These are phyloP conservation scores for Beauveria sp. DNA, from an alignment of 2,329 filamentous ascomycete species.

Conservation along the genomic window DNA sequence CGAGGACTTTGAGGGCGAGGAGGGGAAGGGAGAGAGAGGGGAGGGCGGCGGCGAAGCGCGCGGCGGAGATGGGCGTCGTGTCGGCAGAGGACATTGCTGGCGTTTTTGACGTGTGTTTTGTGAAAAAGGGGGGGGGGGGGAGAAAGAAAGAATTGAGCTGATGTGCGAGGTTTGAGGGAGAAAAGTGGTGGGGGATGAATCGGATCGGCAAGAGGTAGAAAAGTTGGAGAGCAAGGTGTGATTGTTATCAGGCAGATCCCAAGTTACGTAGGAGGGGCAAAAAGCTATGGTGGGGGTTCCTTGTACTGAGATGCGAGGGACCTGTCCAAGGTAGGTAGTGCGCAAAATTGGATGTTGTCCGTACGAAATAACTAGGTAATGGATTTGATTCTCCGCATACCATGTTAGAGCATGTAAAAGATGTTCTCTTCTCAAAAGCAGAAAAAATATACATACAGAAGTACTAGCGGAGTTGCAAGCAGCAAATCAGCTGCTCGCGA, in stretches of 20 bases:
- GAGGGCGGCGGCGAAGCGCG: constrained; percentile 60
- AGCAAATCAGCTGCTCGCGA: too few relatives aligned
- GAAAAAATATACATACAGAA: too few relatives aligned
- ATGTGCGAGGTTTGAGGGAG: background rate
- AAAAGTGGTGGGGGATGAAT: background rate
- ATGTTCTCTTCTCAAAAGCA: too few relatives aligned
- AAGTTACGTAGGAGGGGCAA: constrained; percentile 1
- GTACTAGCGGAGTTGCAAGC: too few relatives aligned
- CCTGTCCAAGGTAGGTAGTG: too few relatives aligned
- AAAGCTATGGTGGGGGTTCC: background rate
- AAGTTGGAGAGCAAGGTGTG: too few relatives aligned
- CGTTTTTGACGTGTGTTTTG: background rate
- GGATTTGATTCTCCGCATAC: too few relatives aligned
- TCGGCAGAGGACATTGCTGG: constrained; percentile 51
- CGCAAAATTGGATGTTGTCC: too few relatives aligned
- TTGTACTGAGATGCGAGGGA: too few relatives aligned
- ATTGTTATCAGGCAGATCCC: background rate
- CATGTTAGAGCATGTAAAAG: too few relatives aligned
- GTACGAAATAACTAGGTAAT: too few relatives aligned
- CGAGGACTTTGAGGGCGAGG: constrained; percentile 67
- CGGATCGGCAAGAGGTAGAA: background rate
- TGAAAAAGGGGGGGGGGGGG: background rate
- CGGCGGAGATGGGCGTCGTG: constrained; percentile 51
- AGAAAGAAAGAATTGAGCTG: background rate
- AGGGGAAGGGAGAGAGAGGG: constrained; percentile 56